Conservation (phyloP, 2,329 filamentous ascomycete species). For the Macrophomina phaseolina region DNA sequence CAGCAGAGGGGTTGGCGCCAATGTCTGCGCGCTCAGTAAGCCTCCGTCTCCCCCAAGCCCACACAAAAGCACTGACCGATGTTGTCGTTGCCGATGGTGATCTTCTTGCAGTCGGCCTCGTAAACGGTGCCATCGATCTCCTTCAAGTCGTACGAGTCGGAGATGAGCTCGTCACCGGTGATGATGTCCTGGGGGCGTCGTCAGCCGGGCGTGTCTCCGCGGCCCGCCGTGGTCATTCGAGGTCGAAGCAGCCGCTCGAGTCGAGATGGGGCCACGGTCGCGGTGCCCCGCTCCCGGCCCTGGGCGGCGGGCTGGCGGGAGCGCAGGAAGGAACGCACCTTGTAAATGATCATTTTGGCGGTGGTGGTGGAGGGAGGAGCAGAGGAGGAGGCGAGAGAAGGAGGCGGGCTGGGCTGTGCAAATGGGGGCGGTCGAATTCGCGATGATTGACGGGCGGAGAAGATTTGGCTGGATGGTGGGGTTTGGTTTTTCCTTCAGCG, state of each 20-base stretch:
- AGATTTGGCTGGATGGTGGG: slow-evolving; percentile 27
- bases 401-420: slow-evolving; percentile 18
- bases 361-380: slow-evolving; percentile 29
- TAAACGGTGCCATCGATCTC: slow-evolving; percentile 79
- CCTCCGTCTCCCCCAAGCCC: slow-evolving; percentile 24
- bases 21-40: slow-evolving; percentile 62
- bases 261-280: slow-evolving; percentile 30
- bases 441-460: slow-evolving; percentile 26
- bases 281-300: slow-evolving; percentile 14
- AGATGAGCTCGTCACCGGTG: slow-evolving; percentile 93
- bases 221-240: slow-evolving; percentile 22
- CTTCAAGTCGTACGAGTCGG: slow-evolving; percentile 88
- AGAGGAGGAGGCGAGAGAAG: slow-evolving; percentile 28
- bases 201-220: slow-evolving; percentile 12
- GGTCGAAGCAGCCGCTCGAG: slow-evolving; percentile 15
- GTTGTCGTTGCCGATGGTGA: slow-evolving; percentile 75
- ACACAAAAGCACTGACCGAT: slow-evolving; percentile 65
- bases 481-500: slow-evolving; percentile 22
- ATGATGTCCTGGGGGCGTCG: slow-evolving; percentile 75
- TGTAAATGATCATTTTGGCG: slow-evolving; percentile 63
- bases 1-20: slow-evolving; percentile 96
- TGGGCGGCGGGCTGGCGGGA: slow-evolving; percentile 35
- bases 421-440: slow-evolving; percentile 17
- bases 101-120: slow-evolving; percentile 92
- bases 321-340: slow-evolving; percentile 50